phyloP scores from a whole-genome alignment of 1,284 basidiomycete species.

The Tilletia caries region DNA sequence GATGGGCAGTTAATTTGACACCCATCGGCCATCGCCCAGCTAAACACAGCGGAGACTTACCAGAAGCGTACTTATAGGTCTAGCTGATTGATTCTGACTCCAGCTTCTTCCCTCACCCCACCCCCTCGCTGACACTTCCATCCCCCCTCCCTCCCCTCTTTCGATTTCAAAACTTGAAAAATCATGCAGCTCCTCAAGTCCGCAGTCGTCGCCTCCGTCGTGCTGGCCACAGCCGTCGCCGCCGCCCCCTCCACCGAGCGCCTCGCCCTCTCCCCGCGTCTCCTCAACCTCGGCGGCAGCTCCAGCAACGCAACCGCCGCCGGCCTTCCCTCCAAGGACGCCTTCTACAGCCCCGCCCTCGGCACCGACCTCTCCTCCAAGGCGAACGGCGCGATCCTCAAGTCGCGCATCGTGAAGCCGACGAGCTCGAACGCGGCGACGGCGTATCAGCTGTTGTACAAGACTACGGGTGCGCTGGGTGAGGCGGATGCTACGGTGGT shows the following conservation, averaged over 20 bases:
- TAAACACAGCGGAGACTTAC: too few relatives aligned
- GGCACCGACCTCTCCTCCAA: slow-evolving; percentile 4
- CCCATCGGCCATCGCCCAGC: too few relatives aligned
- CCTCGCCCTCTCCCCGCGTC: neutral
- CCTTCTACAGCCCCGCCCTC: neutral
- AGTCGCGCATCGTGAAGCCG: neutral
- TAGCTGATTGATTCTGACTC: neutral
- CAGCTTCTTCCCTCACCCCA: neutral
- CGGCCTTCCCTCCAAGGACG: neutral
- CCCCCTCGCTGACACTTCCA: neutral
- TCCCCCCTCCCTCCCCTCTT: neutral
- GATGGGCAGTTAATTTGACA: too few relatives aligned
- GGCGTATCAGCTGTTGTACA: slow-evolving; percentile 35
- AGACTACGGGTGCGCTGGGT: slow-evolving; percentile 23
- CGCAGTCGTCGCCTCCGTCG: neutral
- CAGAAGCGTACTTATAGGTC: too few relatives aligned
- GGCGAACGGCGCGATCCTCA: neutral
- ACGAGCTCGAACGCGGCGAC: neutral
- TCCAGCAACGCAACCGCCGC: neutral
- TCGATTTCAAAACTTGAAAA: neutral
- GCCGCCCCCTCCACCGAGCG: neutral
- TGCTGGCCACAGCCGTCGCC: neutral
- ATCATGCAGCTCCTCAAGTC: neutral
- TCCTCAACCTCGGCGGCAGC: neutral
- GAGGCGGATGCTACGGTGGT: slow-evolving; percentile 26